A percentile compares a stretch with the other conserved stretches of the same genome.
phyloP scores from a whole-genome alignment of 2,329 filamentous ascomycete genomes.

The Phialophora expanda region DNA sequence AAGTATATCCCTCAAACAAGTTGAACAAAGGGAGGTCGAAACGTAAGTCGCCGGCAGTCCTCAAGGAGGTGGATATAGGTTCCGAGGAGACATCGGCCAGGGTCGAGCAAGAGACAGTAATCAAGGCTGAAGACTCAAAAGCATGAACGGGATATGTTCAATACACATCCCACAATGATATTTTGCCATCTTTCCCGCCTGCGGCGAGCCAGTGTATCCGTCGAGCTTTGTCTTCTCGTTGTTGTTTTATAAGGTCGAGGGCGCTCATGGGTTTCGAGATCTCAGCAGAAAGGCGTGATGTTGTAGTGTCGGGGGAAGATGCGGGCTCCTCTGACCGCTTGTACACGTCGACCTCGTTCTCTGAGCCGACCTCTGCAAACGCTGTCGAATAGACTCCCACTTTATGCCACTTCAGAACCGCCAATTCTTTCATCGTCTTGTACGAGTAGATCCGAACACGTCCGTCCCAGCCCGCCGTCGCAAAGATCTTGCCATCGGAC shows the following conservation, averaged over 20 bases:
- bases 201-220: slow-evolving; percentile 85
- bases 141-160: slow-evolving; percentile 46
- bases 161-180: slow-evolving; percentile 95
- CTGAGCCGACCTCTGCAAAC: slow-evolving; percentile 61
- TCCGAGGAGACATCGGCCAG: background rate
- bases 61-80: background rate
- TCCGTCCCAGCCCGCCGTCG: slow-evolving; percentile 91
- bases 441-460: slow-evolving; percentile 79
- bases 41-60: background rate
- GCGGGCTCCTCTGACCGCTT: background rate
- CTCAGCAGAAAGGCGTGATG: slow-evolving; percentile 22
- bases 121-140: slow-evolving; percentile 2
- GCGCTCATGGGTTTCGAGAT: slow-evolving; percentile 28
- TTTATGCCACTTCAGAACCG: slow-evolving; percentile 92
- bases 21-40: background rate
- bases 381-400: slow-evolving; percentile 82
- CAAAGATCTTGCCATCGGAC: slow-evolving; percentile 80
- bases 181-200: slow-evolving; percentile 92
- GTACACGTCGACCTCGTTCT: background rate
- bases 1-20: background rate
- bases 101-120: background rate
- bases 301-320: background rate
- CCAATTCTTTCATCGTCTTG: slow-evolving; percentile 82
- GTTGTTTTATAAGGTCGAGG: slow-evolving; percentile 63
- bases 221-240: slow-evolving; percentile 67